These are phyloP conservation scores for Cynanchum wilfordii DNA, from an alignment of 257 asterid species.

Conservation along the genomic window DNA sequence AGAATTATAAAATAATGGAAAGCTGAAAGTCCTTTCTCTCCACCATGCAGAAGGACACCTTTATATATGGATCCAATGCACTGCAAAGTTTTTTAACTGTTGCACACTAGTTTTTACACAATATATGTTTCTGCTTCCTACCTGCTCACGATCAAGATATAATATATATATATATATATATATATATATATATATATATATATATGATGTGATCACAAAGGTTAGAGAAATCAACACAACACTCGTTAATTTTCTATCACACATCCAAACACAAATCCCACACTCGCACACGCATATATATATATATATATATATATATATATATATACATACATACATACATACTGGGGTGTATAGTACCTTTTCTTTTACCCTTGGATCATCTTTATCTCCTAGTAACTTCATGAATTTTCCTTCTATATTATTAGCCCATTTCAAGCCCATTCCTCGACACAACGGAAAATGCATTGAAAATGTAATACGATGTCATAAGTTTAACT, in stretches of 20 bases:
- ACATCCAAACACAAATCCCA: no score
- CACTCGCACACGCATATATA: not conserved
- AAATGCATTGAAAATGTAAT: no score
- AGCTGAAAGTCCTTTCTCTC: constrained; percentile 7
- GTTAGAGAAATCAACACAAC: no score
- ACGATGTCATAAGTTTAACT: no score
- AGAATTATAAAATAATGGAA: constrained; percentile 18
- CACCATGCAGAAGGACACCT: constrained; percentile 17
- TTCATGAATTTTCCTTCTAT: no score
- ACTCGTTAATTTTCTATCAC: not conserved
- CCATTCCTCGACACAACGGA: no score
- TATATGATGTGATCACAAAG: not conserved
- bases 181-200: no score
- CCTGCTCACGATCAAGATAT: not conserved
- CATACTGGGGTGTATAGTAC: not conserved
- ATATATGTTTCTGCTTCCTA: not conserved
- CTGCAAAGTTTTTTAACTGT: constrained; percentile 13
- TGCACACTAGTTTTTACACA: constrained; percentile 8
- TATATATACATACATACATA: not conserved
- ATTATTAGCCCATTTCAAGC: no score
- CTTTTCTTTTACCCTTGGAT: not conserved
- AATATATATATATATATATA: no score
- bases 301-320: not conserved
- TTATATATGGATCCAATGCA: constrained; percentile 24
- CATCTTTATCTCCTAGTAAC: not conserved